Percentiles rank a stretch among this genome's conserved stretches.
Conservation (phyloP, 805 yeast genomes). For the Candida broadrunensis region DNA sequence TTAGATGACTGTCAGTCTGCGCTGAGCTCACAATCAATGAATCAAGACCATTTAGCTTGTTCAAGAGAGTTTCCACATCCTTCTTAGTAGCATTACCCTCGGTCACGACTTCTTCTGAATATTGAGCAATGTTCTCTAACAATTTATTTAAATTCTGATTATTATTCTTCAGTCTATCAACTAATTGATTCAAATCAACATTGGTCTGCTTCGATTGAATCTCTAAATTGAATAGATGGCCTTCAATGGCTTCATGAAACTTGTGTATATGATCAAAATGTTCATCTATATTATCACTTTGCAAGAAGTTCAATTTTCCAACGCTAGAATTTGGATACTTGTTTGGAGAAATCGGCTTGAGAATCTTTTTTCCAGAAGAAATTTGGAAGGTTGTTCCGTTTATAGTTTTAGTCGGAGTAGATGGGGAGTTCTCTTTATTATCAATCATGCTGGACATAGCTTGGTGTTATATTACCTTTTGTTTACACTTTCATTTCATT, state of each 20-base stretch:
- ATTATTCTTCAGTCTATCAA: slow-evolving; percentile 39
- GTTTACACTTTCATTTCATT: neutral
- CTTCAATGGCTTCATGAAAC: slow-evolving; percentile 23
- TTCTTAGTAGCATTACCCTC: slow-evolving; percentile 34
- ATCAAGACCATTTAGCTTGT: slow-evolving; percentile 9
- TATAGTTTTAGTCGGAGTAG: neutral
- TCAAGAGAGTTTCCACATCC: slow-evolving; percentile 21
- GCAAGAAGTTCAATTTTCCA: slow-evolving; percentile 28
- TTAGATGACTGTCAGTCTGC: neutral
- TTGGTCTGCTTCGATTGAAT: slow-evolving; percentile 32
- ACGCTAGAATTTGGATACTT: slow-evolving; percentile 12
- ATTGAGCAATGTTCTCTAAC: slow-evolving; percentile 29
- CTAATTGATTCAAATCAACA: slow-evolving; percentile 33
- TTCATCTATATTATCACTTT: slow-evolving; percentile 30
- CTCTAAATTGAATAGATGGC: slow-evolving; percentile 28
- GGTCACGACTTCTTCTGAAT: slow-evolving; percentile 31
- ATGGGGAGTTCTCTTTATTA: slow-evolving; percentile 6
- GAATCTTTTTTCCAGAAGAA: slow-evolving; percentile 6
- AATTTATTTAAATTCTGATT: slow-evolving; percentile 35
- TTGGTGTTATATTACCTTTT: neutral
- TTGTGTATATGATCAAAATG: slow-evolving; percentile 29
- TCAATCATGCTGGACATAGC: neutral
- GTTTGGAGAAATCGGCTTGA: slow-evolving; percentile 28
- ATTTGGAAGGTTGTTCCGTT: neutral
- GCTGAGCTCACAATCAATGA: neutral